Evolutionary conservation across 2,329 filamentous ascomycete genomes (phyloP).

Genomic region (Exophiala sideris): DNA sequence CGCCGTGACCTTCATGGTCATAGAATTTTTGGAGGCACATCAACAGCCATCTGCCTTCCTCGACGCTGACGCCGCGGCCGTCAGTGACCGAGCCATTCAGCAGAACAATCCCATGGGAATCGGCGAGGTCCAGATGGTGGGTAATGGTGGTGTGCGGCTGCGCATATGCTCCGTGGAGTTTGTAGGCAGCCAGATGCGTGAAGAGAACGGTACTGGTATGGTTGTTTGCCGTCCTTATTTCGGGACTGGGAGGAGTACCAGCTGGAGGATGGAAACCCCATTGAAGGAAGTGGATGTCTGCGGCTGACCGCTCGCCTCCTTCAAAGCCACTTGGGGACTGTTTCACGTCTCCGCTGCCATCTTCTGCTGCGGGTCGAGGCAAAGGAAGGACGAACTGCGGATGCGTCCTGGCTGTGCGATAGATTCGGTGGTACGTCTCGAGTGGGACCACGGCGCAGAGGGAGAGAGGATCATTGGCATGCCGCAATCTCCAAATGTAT

Average conservation of each 20-base stretch:
- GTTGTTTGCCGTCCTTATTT: slow-evolving; percentile 44
- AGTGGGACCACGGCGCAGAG: slow-evolving; percentile 81
- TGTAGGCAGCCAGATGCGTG: slow-evolving; percentile 90
- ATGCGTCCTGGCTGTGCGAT: slow-evolving; percentile 65
- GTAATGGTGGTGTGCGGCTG: slow-evolving; percentile 91
- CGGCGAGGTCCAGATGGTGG: slow-evolving; percentile 77
- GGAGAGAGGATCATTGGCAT: slow-evolving; percentile 67
- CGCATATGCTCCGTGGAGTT: slow-evolving; percentile 82
- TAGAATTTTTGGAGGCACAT: slow-evolving; percentile 97
- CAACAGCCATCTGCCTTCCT: slow-evolving; percentile 84
- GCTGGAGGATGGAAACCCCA: slow-evolving; percentile 78
- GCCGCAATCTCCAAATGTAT: slow-evolving; percentile 83
- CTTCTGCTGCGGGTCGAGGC: slow-evolving; percentile 42
- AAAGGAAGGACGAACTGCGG: slow-evolving; percentile 91
- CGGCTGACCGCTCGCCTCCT: slow-evolving; percentile 54
- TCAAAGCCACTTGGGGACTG: slow-evolving; percentile 32
- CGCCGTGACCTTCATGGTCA: slow-evolving; percentile 54
- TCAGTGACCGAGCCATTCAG: slow-evolving; percentile 79
- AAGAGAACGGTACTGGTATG: slow-evolving; percentile 77
- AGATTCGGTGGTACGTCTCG: slow-evolving; percentile 70
- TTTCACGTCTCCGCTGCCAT: slow-evolving; percentile 24
- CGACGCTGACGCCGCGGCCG: slow-evolving; percentile 69
- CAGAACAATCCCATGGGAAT: slow-evolving; percentile 73
- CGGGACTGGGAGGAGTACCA: slow-evolving; percentile 25
- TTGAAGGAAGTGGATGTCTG: slow-evolving; percentile 94